Conservation (phyloP, 306 rosid genomes). For the Mimosa pudica region DNA sequence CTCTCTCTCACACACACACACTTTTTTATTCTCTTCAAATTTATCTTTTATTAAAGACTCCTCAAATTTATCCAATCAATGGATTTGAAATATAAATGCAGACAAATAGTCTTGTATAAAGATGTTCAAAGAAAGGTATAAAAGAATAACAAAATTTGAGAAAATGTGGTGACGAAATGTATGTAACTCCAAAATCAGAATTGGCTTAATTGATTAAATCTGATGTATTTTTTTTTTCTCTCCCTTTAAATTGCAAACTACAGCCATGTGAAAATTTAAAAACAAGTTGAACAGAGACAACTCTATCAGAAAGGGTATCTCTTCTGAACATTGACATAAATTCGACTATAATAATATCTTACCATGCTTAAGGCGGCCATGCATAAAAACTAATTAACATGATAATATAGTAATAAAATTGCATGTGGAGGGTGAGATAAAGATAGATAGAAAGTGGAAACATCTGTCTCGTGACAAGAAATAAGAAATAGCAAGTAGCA, state of each 20-base stretch:
- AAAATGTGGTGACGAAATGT: background rate
- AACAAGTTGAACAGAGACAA: no score
- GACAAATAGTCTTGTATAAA: background rate
- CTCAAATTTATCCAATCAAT: background rate
- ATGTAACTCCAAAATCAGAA: background rate
- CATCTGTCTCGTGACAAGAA: constrained; percentile 11
- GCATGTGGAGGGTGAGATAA: background rate
- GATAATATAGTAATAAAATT: background rate
- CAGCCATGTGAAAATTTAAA: no score
- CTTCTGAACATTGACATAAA: no score
- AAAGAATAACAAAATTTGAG: background rate
- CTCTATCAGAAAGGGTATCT: no score
- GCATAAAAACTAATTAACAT: background rate
- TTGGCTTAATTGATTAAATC: background rate
- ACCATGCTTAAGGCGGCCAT: no score
- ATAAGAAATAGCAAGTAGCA: constrained; percentile 2
- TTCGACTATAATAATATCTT: no score
- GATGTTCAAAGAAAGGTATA: background rate
- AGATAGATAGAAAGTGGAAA: background rate
- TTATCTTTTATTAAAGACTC: background rate
- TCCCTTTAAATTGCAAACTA: no score
- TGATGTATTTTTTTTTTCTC: no score
- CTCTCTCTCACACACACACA: no score
- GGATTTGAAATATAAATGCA: background rate
- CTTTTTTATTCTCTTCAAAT: background rate